Evolutionary conservation across 2,329 filamentous ascomycete species (phyloP).

Genomic region (Leptographium radiaticola): DNA sequence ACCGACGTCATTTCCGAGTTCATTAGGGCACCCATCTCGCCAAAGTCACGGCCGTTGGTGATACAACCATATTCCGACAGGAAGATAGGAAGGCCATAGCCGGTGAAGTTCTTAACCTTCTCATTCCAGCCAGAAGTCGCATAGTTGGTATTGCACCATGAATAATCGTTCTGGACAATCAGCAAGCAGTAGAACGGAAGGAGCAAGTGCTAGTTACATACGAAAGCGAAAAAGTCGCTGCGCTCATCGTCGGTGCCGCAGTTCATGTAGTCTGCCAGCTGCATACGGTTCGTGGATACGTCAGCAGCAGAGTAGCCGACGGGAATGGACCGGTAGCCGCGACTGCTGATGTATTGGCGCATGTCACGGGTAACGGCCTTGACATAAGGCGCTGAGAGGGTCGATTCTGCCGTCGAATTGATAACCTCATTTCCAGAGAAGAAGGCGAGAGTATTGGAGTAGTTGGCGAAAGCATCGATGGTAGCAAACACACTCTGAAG

Average conservation of each 20-base stretch:
- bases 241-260: slow-evolving; percentile 74
- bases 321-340: slow-evolving; percentile 52
- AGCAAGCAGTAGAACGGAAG: background rate
- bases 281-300: slow-evolving; percentile 69
- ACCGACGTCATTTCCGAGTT: slow-evolving; percentile 68
- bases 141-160: slow-evolving; percentile 68
- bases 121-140: slow-evolving; percentile 64
- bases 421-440: slow-evolving; percentile 75
- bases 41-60: slow-evolving; percentile 68
- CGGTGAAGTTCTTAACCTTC: slow-evolving; percentile 78
- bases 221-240: slow-evolving; percentile 76
- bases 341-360: slow-evolving; percentile 52
- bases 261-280: slow-evolving; percentile 89
- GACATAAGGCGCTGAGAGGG: slow-evolving; percentile 56
- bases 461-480: slow-evolving; percentile 69
- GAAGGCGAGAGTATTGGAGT: slow-evolving; percentile 77
- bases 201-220: slow-evolving; percentile 12
- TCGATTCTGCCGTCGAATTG: slow-evolving; percentile 51
- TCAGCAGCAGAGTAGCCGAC: slow-evolving; percentile 71
- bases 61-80: slow-evolving; percentile 90
- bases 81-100: slow-evolving; percentile 84
- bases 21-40: slow-evolving; percentile 72
- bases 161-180: slow-evolving; percentile 57
- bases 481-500: slow-evolving; percentile 78
- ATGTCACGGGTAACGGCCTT: slow-evolving; percentile 71